Conservation (phyloP, 345 rosid species). For the Dimocarpus longan region DNA sequence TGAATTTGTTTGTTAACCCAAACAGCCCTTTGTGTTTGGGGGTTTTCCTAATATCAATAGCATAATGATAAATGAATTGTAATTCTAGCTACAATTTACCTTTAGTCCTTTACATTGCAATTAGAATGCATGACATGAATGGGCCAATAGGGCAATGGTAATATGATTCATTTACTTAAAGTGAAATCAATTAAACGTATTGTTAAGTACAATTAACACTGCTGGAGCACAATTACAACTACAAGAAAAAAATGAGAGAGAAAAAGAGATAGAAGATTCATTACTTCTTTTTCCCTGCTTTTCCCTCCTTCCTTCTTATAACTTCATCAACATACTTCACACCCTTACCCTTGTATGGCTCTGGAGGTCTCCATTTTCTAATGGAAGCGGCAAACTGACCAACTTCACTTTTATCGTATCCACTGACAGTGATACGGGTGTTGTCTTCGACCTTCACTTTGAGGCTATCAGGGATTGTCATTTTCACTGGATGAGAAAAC, state of each 20-base stretch:
- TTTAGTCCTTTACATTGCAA: too few relatives aligned
- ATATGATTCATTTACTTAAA: neutral
- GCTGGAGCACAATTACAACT: conserved; percentile 1
- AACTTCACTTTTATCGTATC: conserved; percentile 70
- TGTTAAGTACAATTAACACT: conserved; percentile 3
- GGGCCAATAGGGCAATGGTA: neutral
- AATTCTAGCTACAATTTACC: neutral
- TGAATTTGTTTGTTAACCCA: neutral
- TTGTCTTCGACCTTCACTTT: conserved; percentile 87
- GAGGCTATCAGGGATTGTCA: conserved; percentile 71
- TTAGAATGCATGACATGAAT: neutral
- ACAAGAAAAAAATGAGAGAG: neutral
- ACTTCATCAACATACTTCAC: conserved; percentile 85
- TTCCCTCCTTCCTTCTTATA: conserved; percentile 84
- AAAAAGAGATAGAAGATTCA: conserved; percentile 3
- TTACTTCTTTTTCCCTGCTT: conserved; percentile 96
- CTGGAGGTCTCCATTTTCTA: conserved; percentile 96
- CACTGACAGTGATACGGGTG: conserved; percentile 71
- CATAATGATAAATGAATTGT: neutral
- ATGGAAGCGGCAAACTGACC: conserved; percentile 91
- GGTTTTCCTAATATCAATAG: neutral
- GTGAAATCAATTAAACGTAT: neutral
- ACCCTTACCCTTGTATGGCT: conserved; percentile 98
- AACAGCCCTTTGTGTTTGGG: neutral
- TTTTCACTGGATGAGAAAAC: conserved; percentile 91